Evolutionary conservation across 106 monocot species (phyloP), one percentile per base, ranked within the genome.

Genomic region (Dactylorhiza incarnata): DNA sequence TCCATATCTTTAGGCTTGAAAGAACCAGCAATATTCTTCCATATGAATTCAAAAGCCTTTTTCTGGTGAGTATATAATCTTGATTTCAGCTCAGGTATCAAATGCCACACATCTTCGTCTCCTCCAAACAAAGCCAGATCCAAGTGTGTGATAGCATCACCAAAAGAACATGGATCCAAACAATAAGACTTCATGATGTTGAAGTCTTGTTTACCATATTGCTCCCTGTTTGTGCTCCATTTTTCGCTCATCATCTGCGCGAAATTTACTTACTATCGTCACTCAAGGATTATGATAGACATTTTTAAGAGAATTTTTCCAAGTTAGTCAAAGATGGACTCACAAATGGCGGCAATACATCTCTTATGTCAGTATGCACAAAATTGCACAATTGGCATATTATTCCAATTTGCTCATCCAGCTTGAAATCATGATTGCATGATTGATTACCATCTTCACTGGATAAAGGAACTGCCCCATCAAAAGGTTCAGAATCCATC

Each of bases 21-120:
- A 58, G 82, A 78, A 13, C 90, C 94, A 68, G 80, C 78, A 24
- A 86, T 72, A 68, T 94, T 94, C 72, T 67, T 86, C 94, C 90
- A 94, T 48, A 94, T 71, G 55, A 94, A 88, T 71, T 94, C 84
- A 78, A 90, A 88, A 62, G 90, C 94, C 29, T 77, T 85, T 77
- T 80, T 90, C 67, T 94, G 94, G 48, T 94, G 94, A 45, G 58
- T 46, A 78, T 84, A 84, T 23, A 94, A 70, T 75, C 83, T 88
- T 52, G 69, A 44, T 69, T 73, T 78, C 53, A 90, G 76, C 45
- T 83, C 72, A 54, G 85, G 80, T 65, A 90, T 82, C 48, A 84
- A 70, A 78, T 43, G 44, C 94, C 94, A 90, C 25, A 86, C 84
- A 75, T 73, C 78, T 7, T 70, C 76, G 47, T 46, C 76, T 24